Evolutionary conservation across 2,329 filamentous ascomycete genomes (phyloP), one percentile per base, ranked within the genome.

Genomic region (Colletotrichum sp.): DNA sequence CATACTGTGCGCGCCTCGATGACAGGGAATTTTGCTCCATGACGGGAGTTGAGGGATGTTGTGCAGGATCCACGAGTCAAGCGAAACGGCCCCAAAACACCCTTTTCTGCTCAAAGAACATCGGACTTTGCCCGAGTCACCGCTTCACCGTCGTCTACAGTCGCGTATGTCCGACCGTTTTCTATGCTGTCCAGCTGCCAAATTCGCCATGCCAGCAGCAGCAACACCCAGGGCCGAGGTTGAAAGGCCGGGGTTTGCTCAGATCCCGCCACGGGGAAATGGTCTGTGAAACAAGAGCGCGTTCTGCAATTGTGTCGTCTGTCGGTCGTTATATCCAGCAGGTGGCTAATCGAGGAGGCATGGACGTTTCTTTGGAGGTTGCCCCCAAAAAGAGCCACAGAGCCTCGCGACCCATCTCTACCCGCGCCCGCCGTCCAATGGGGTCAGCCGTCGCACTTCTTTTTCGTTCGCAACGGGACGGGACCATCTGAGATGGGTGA

Each of bases 51-150:
- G 65, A 59, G 59, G 71, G 78, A 83, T 83, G 82, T 79, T 83
- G 80, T 82, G 81, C 82, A 83, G 81, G 78, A 82, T 80, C 81
- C 81, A 82, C 80, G 82, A 84, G 82, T 83, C 82, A 83, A 84
- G 82, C 80, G 78, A 82, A 77, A 77, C 75, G 61, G 71, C 75
- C 61, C 71, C 75, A 77, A 77, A 77, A 77, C 75, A 75, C 25
- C 15, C 44, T 57, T 36, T 77, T 69, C 32, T 65, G 30, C 52
- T 29, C 65, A 62, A 13, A 70, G 34, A 57, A 70, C 11, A 49
- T 71, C 75, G 71, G 71, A 75, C 65, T 77, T 77, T 77, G 75
- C 64, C 75, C 75, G 75, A 74, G 65, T 71, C 71, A 67, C 71
- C 66, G 74, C 71, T 66, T 66, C 71, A 39, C 61, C 61, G 52